Percentiles rank a stretch among this genome's conserved stretches.
phyloP scores from a whole-genome alignment of 192 early-diverging fungal species.

The Phlyctochytrium planicorne region DNA sequence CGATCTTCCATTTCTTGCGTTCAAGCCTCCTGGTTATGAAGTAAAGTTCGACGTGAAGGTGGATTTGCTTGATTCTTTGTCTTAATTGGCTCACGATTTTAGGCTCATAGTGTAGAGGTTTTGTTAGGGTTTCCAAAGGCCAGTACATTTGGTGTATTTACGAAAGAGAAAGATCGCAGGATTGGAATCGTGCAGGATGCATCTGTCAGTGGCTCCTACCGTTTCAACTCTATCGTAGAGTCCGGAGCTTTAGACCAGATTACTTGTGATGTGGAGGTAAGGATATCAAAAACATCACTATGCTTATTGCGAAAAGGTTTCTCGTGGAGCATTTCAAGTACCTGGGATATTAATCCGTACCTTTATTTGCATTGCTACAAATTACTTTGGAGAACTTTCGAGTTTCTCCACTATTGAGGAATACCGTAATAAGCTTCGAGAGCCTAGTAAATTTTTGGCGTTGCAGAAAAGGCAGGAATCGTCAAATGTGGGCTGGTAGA shows the following conservation, averaged over 20 bases:
- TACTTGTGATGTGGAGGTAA: conserved; percentile 25
- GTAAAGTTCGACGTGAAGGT: background rate
- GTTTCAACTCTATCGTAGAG: conserved; percentile 14
- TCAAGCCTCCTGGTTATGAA: background rate
- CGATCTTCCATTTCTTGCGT: background rate
- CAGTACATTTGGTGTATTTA: conserved; percentile 65
- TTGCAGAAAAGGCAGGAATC: background rate
- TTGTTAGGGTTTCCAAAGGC: conserved; percentile 57
- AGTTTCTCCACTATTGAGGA: conserved; percentile 67
- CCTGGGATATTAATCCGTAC: conserved; percentile 70
- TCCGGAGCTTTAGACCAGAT: conserved; percentile 25
- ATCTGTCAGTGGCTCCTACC: conserved; percentile 25
- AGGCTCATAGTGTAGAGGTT: conserved; percentile 15
- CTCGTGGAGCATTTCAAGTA: conserved; percentile 56
- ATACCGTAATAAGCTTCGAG: conserved; percentile 48
- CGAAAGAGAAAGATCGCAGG: conserved; percentile 48
- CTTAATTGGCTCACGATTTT: too few relatives aligned
- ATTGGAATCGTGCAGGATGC: conserved; percentile 40
- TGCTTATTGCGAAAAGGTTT: conserved; percentile 36
- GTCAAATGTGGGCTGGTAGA: too few relatives aligned
- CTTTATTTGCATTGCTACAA: conserved; percentile 66
- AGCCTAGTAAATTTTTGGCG: conserved; percentile 27
- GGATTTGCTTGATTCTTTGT: background rate
- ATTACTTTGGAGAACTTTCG: conserved; percentile 65
- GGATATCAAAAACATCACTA: background rate